Evolutionary conservation across 257 asterid genomes (phyloP).

Genomic region (Henckelia pumila): DNA sequence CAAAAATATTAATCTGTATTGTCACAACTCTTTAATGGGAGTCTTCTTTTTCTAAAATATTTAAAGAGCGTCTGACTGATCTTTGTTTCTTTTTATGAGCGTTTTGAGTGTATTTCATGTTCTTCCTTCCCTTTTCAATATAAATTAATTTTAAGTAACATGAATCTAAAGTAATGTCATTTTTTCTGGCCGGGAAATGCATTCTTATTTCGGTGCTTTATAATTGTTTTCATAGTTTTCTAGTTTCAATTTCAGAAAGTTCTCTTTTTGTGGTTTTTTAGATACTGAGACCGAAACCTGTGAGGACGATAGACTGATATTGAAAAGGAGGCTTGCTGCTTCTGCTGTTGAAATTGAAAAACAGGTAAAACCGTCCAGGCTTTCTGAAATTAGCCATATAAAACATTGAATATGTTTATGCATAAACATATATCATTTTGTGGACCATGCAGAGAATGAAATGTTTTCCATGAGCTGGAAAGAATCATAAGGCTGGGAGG

Average conservation of each 20-base stretch:
- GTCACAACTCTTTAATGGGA: no score
- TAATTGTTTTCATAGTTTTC: conserved; percentile 6
- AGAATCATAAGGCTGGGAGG: conserved; percentile 20
- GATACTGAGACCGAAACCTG: conserved; percentile 69
- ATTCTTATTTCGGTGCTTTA: not conserved
- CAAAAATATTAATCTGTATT: no score
- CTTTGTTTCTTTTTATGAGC: no score
- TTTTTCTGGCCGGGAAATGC: not conserved
- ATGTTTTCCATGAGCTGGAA: conserved; percentile 59
- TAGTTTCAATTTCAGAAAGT: conserved; percentile 12
- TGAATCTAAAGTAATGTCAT: no score
- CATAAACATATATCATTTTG: conserved; percentile 11
- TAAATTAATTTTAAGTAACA: no score
- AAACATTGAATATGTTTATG: conserved; percentile 8
- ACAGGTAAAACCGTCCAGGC: conserved; percentile 47
- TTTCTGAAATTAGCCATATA: conserved; percentile 5
- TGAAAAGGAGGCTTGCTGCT: conserved; percentile 78
- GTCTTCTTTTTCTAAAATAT: no score
- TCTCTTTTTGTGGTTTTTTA: conserved; percentile 29
- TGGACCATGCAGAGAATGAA: conserved; percentile 75
- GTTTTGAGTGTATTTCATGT: no score
- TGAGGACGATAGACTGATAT: conserved; percentile 55
- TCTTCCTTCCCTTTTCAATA: no score
- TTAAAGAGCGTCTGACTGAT: no score
- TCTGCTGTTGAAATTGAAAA: conserved; percentile 76